Evolutionary conservation across 2,329 filamentous ascomycete species (phyloP), one percentile per base, ranked within the genome.

Genomic region (Plenodomus tracheiphilus): DNA sequence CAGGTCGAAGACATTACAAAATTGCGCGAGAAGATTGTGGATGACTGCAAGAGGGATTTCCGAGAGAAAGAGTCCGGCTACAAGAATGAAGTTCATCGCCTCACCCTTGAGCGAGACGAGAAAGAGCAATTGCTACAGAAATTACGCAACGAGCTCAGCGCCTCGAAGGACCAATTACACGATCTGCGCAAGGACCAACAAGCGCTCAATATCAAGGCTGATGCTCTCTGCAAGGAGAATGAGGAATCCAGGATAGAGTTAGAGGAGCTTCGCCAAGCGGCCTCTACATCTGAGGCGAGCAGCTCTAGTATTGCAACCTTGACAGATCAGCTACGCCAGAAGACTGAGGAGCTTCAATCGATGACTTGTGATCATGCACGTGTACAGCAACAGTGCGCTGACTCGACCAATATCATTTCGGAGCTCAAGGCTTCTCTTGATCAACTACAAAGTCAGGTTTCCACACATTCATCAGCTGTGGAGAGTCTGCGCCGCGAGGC

Each of bases 21-120:
- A 7, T 39, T 53, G 11, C 45, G 30, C 18, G 42, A 37, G 21
- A 21, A 51, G 7, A 43, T 56, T 9, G 38, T 41, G 25, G 42
- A 54, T 22, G 41, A 59, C 4, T 52, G 32, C 13, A 32, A 44
- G 10, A 48, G 51, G 18, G 37, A 35, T 1, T 41, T 59, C 5
- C 28, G 40, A 1, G 54, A 64, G 22, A 51, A 52, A 19, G 51
- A 65, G 20, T 50, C 42, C 10, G 20, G n/a, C 8, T 51, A 53
- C 9, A 39, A 42, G 8, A 59, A 51, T 17, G 44, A 61, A 10
- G 47, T 65, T 4, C 53, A 57, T 41, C 47, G 49, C 17, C 38
- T 62, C 4, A 53, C 38, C 2, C 35, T 37, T 8, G 54, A 65
- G 21, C 43, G 45, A 11, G 38, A 57, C 15, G 58, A 56, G 6